Base-by-base conservation (phyloP, 2,329 filamentous ascomycete genomes). In the Dothiorella sarmentorum region DNA sequence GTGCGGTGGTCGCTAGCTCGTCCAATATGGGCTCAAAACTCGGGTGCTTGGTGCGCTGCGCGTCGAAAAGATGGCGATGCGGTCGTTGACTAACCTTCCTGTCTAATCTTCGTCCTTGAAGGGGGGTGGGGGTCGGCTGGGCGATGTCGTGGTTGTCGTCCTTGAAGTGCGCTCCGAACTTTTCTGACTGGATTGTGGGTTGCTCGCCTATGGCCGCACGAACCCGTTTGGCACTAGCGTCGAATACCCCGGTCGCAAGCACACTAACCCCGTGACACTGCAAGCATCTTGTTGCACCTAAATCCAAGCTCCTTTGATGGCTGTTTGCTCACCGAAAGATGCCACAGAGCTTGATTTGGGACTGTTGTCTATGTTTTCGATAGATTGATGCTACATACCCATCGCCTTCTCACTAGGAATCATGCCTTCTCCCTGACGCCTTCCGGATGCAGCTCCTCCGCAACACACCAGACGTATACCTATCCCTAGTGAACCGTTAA, bases 121-220 rank as follows among this genome's bases (percentile, higher is more conserved):
- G 43, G 44, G n/a, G 35, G 56, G 44, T 58, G 42, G 56, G 56
- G 44, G 44, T 58, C 56, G 56, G 55, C 42, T 51, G 56, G 56
- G 56, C 56, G 56, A 58, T 49, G 56, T 58, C 56, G 56, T 51
- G 56, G 56, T 57, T 58, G 44, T 58, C 56, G 44, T 58, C 56
- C 29, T 40, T 42, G 13, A 38, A 27, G 43, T 18, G 44, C 18
- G 35, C 24, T 42, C 17, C 33, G 56, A 58, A 58, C 43, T 47
- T 58, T 58, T 58, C 56, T 58, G 56, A 58, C 26, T 13, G 35
- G 56, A 51, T 58, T 58, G 56, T 58, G 56, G 44, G 56, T 51
- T 42, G 44, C 44, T 58, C 56, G 56, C 43, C 35, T 49, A 58
- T 18, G 27, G 17, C 6, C 11, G 26, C 31, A 37, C 56, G 26